A percentile compares a stretch with the other conserved stretches of the same genome.
Evolutionary conservation across 2,329 filamentous ascomycete species (phyloP).

Genomic region (Pseudopithomyces maydicus): DNA sequence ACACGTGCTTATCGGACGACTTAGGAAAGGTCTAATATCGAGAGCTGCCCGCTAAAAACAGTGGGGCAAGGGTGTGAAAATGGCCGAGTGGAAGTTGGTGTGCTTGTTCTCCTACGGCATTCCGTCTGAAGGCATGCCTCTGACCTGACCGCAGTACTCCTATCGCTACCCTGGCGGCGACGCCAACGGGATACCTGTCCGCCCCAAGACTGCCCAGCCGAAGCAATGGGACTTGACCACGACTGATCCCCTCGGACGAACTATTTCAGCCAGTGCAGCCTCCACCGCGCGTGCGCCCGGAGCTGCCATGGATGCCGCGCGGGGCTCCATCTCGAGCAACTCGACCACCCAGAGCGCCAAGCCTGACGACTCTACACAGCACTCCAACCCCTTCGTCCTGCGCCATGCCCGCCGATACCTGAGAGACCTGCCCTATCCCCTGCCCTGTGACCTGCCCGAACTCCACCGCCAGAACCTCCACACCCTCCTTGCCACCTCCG

Average conservation of each 20-base stretch:
- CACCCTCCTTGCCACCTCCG: constrained; percentile 78
- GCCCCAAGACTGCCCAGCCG: constrained; percentile 39
- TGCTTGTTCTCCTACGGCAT: constrained; percentile 20
- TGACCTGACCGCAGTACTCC: constrained; percentile 32
- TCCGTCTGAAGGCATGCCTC: constrained; percentile 13
- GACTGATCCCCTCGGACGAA: constrained; percentile 43
- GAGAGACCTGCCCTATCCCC: constrained; percentile 79
- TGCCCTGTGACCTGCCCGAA: constrained; percentile 86
- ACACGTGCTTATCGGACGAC: constrained; percentile 41
- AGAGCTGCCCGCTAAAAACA: constrained; percentile 39
- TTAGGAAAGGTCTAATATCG: constrained; percentile 39
- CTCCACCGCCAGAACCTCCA: constrained; percentile 85
- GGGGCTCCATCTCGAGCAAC: constrained; percentile 46
- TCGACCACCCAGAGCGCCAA: constrained; percentile 42
- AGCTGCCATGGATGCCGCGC: constrained; percentile 42
- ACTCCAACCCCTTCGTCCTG: constrained; percentile 61
- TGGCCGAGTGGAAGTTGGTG: constrained; percentile 46
- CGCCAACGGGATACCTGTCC: constrained; percentile 27
- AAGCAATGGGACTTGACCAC: constrained; percentile 45
- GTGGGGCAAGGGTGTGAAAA: constrained; percentile 42
- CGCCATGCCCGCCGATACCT: constrained; percentile 84
- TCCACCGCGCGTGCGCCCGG: constrained; percentile 21
- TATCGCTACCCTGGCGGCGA: constrained; percentile 40
- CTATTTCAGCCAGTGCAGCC: constrained; percentile 31
- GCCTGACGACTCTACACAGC: constrained; percentile 24